These are phyloP conservation scores for Pseudonectria foliicola DNA, from an alignment of 2,329 filamentous ascomycete genomes.

Conservation along the genomic window DNA sequence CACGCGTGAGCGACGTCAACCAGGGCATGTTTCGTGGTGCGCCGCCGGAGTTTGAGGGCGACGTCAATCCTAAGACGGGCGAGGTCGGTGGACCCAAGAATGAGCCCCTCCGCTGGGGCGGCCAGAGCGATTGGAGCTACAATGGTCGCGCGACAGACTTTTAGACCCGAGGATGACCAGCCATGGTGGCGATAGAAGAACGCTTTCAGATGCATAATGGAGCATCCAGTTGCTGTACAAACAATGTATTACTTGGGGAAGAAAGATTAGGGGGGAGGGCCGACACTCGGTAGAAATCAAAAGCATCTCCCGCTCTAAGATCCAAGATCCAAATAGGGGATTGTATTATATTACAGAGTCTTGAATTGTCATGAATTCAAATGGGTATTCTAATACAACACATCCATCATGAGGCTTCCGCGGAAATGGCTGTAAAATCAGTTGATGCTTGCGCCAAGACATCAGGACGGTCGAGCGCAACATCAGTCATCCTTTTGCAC, in stretches of 20 bases:
- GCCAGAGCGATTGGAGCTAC: slow-evolving; percentile 75
- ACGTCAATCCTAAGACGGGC: slow-evolving; percentile 85
- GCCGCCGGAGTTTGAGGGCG: slow-evolving; percentile 86
- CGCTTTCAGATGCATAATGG: not conserved
- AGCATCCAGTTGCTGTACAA: slow-evolving; percentile 10
- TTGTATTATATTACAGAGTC: slow-evolving; percentile 6
- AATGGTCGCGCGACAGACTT: slow-evolving; percentile 96
- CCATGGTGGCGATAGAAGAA: slow-evolving; percentile 2
- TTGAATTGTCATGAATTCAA: slow-evolving; percentile 8
- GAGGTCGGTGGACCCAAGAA: slow-evolving; percentile 97
- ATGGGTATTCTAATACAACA: slow-evolving; percentile 22
- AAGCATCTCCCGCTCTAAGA: slow-evolving; percentile 3
- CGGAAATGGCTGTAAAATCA: slow-evolving; percentile 7
- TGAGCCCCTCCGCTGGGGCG: slow-evolving; percentile 85
- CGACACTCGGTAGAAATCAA: slow-evolving; percentile 1
- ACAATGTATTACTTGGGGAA: slow-evolving; percentile 5
- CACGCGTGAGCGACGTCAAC: slow-evolving; percentile 34
- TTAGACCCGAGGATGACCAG: slow-evolving; percentile 20
- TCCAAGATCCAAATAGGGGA: not conserved
- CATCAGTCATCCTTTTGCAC: too few species aligned
- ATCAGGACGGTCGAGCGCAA: slow-evolving; percentile 1
- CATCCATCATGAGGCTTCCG: slow-evolving; percentile 10
- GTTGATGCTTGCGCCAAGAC: slow-evolving; percentile 7
- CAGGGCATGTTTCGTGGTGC: slow-evolving; percentile 65
- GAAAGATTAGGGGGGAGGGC: too few species aligned